Percentiles rank a stretch among this genome's conserved stretches.
Evolutionary conservation across 2,329 filamentous ascomycete species (phyloP).

Genomic region (Penicillium verrucosum): DNA sequence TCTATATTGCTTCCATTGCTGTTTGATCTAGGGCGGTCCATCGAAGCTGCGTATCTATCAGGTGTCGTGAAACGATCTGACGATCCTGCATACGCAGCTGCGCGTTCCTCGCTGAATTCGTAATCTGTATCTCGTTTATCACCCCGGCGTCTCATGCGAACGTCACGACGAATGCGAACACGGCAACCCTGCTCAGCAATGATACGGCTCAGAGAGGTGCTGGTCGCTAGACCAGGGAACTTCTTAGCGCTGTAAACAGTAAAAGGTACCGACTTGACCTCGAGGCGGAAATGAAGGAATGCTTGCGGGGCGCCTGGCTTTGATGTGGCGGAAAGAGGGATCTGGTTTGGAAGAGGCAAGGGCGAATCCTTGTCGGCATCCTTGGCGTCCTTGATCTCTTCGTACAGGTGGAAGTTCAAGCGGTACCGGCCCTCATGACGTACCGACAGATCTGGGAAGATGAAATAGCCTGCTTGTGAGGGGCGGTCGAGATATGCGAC

Average conservation of each 20-base stretch:
- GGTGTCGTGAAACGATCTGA: constrained; percentile 51
- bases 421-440: constrained; percentile 91
- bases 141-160: constrained; percentile 83
- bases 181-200: constrained; percentile 96
- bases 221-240: constrained; percentile 89
- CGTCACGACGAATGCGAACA: constrained; percentile 90
- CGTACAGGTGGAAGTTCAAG: constrained; percentile 89
- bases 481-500: constrained; percentile 95
- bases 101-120: constrained; percentile 59
- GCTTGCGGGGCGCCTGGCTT: constrained; percentile 46
- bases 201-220: constrained; percentile 80
- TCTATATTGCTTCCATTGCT: constrained; percentile 57
- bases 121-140: constrained; percentile 66
- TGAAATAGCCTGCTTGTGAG: constrained; percentile 77
- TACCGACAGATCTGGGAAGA: constrained; percentile 95
- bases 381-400: constrained; percentile 81
- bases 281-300: constrained; percentile 79
- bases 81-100: constrained; percentile 41
- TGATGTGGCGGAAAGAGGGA: constrained; percentile 26
- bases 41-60: constrained; percentile 47
- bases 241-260: constrained; percentile 96
- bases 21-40: constrained; percentile 57
- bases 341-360: constrained; percentile 40
- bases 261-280: constrained; percentile 84
- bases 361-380: constrained; percentile 63